Conservation (phyloP, 2,329 filamentous ascomycete species). For the Ophiostoma montium region DNA sequence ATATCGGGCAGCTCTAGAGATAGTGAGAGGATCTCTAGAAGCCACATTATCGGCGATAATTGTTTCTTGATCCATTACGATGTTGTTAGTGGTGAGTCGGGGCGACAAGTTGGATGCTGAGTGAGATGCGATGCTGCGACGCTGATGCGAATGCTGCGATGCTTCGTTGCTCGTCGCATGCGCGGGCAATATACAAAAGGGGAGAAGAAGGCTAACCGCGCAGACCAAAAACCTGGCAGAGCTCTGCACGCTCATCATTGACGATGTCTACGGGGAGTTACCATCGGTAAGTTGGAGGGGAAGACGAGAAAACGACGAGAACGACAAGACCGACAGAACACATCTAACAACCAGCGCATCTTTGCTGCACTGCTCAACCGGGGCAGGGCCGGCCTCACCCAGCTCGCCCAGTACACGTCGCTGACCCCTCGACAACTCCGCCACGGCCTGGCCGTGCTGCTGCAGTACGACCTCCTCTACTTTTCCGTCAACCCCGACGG, state of each 20-base stretch:
- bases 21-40: slow-evolving; percentile 65
- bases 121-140: not conserved
- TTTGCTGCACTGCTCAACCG: slow-evolving; percentile 64
- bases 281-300: slow-evolving; percentile 59
- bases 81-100: slow-evolving; percentile 24
- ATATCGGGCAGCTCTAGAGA: slow-evolving; percentile 60
- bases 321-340: not conserved
- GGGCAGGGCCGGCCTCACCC: slow-evolving; percentile 59
- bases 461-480: slow-evolving; percentile 78
- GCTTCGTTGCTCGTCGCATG: too few species aligned
- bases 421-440: slow-evolving; percentile 63
- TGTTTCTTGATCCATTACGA: slow-evolving; percentile 22
- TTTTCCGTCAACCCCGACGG: slow-evolving; percentile 48
- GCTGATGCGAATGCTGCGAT: too few species aligned
- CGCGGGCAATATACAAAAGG: too few species aligned
- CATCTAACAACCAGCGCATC: slow-evolving; percentile 51
- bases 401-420: slow-evolving; percentile 57
- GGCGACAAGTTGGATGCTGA: too few species aligned
- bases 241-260: slow-evolving; percentile 79
- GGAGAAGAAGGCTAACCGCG: not conserved
- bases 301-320: too few species aligned
- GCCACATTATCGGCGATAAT: slow-evolving; percentile 26
- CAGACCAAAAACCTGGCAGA: slow-evolving; percentile 65
- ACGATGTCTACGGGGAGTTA: slow-evolving; percentile 82
- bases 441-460: slow-evolving; percentile 67